These are phyloP conservation scores for Penicillium macrosclerotiorum DNA, from an alignment of 495 filamentous ascomycete species.

Conservation along the genomic window DNA sequence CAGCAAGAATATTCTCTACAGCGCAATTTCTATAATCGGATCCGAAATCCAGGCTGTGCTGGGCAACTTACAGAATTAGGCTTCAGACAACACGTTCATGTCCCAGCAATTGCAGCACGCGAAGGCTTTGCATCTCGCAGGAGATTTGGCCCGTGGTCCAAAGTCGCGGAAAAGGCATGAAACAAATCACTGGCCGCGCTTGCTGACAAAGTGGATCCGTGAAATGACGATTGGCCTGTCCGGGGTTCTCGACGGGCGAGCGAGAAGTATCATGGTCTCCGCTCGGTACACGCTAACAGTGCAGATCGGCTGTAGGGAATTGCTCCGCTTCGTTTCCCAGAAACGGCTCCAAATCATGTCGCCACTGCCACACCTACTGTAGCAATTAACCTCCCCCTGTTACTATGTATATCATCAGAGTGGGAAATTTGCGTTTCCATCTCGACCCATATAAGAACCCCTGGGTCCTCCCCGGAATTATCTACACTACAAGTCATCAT, in stretches of 20 bases:
- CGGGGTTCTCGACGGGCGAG: neutral
- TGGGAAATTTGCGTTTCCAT: neutral
- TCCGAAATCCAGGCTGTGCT: constrained; percentile 8
- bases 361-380: constrained; percentile 9
- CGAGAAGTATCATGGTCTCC: neutral
- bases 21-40: constrained; percentile 6
- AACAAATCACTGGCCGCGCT: constrained; percentile 1
- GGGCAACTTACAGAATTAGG: neutral
- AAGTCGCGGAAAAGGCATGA: neutral
- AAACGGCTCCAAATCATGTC: constrained; percentile 14
- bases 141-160: neutral
- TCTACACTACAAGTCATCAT: neutral
- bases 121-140: constrained; percentile 4
- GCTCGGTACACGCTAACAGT: neutral
- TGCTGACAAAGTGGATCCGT: constrained; percentile 5
- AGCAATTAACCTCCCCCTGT: constrained; percentile 3
- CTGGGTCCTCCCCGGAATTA: neutral
- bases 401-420: constrained; percentile 14
- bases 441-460: neutral
- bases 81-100: neutral
- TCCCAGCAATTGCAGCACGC: neutral
- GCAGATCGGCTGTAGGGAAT: constrained; percentile 8
- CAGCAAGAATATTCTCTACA: constrained; percentile 6
- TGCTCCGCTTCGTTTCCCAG: constrained; percentile 1
- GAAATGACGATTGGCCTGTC: constrained; percentile 14